A percentile compares a stretch with the other conserved stretches of the same genome.
Evolutionary conservation across 1,284 basidiomycete species (phyloP).

Genomic region (Ustilago lituana): DNA sequence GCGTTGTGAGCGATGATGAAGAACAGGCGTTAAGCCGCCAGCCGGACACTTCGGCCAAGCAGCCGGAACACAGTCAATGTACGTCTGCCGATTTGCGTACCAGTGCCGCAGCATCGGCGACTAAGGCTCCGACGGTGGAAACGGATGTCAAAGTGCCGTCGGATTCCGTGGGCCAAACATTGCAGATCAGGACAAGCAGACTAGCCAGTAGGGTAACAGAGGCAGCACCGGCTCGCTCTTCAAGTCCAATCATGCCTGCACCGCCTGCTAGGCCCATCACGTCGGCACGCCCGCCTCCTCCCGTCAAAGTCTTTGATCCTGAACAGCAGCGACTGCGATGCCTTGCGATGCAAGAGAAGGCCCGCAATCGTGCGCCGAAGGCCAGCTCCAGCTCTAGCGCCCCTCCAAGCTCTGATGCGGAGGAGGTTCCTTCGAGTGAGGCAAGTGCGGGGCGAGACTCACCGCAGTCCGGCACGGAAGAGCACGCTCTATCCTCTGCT

Average conservation of each 20-base stretch:
- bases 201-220: neutral
- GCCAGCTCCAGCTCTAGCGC: conserved; percentile 8
- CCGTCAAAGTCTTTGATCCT: conserved; percentile 24
- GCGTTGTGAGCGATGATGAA: neutral
- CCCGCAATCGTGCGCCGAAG: conserved; percentile 25
- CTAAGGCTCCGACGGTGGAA: neutral
- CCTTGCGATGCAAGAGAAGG: conserved; percentile 47
- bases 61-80: neutral
- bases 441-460: neutral
- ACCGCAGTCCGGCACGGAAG: neutral
- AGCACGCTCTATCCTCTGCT: conserved; percentile 4
- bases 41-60: neutral
- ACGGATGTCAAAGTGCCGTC: neutral
- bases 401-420: conserved; percentile 21
- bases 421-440: conserved; percentile 19
- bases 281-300: conserved; percentile 22
- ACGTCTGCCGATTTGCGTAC: neutral
- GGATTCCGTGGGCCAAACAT: neutral
- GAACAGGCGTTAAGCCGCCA: neutral
- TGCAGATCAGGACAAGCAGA: conserved; percentile 2
- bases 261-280: conserved; percentile 6
- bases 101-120: conserved; percentile 1
- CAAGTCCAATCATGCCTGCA: conserved; percentile 16
- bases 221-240: conserved; percentile 9
- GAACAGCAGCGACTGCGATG: conserved; percentile 44